Percentiles rank a stretch among this genome's conserved stretches.
phyloP scores from a whole-genome alignment of 106 monocot species.

The Triglochin maritima region DNA sequence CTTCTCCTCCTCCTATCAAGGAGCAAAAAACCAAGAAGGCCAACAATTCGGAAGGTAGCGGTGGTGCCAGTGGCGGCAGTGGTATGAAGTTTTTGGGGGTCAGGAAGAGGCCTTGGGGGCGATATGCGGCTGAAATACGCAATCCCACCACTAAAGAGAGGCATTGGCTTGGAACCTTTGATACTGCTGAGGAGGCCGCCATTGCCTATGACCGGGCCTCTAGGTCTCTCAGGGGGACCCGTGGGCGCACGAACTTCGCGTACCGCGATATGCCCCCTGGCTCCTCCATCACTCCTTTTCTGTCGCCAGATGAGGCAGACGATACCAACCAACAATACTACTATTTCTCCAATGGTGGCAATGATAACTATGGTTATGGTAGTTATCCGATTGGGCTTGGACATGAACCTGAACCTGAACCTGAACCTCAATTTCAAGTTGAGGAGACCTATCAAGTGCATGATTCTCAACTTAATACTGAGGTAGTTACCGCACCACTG shows the following conservation, averaged over 20 bases:
- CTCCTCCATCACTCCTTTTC: slow-evolving; percentile 15
- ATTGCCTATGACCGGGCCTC: slow-evolving; percentile 13
- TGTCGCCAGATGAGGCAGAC: slow-evolving; percentile 6
- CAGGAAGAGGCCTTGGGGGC: slow-evolving; percentile 13
- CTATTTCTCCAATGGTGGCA: not conserved
- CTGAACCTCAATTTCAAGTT: too few relatives aligned
- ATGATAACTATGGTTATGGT: not conserved
- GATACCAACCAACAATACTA: not conserved
- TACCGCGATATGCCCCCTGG: slow-evolving; percentile 14
- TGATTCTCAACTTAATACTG: too few relatives aligned
- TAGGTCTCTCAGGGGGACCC: slow-evolving; percentile 10
- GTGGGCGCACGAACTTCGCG: slow-evolving; percentile 15
- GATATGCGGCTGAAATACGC: slow-evolving; percentile 15
- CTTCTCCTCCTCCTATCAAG: not conserved
- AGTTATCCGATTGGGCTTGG: too few relatives aligned
- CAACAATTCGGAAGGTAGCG: not conserved
- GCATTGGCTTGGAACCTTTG: slow-evolving; percentile 18
- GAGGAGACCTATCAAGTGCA: too few relatives aligned
- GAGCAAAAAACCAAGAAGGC: slow-evolving; percentile 3
- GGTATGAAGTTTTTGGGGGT: slow-evolving; percentile 10
- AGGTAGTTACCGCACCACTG: too few relatives aligned
- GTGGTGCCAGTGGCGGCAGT: not conserved
- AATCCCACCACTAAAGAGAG: slow-evolving; percentile 16
- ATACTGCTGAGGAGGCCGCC: slow-evolving; percentile 18
- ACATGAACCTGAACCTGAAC: too few relatives aligned